A percentile compares a stretch with the other conserved stretches of the same genome.
Evolutionary conservation across 1,139 yeast genomes (phyloP).

Genomic region (Candida albicans): DNA sequence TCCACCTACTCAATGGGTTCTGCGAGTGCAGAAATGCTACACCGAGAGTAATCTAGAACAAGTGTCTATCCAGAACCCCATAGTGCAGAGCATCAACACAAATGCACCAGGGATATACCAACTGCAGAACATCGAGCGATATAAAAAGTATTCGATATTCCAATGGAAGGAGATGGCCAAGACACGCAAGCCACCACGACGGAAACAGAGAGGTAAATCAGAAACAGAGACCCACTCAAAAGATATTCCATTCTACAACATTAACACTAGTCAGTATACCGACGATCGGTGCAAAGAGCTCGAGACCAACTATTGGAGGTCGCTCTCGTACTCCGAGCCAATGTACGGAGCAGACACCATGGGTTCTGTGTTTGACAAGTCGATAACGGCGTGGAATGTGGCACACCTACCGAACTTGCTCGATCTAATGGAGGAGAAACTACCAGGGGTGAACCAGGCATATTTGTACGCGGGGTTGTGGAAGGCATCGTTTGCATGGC

Average conservation of each 20-base stretch:
- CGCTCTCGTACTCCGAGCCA: constrained; percentile 73
- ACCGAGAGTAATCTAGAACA: constrained; percentile 28
- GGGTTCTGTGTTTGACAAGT: constrained; percentile 66
- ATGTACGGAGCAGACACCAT: constrained; percentile 86
- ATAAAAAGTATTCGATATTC: constrained; percentile 58
- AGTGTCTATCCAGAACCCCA: constrained; percentile 66
- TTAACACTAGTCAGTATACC: constrained; percentile 55
- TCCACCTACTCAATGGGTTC: constrained; percentile 74
- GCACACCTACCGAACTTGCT: constrained; percentile 71
- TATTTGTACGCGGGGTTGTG: constrained; percentile 85
- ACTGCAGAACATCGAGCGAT: constrained; percentile 72
- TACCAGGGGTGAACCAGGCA: constrained; percentile 86
- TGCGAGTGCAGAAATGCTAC: constrained; percentile 26
- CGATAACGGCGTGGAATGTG: constrained; percentile 67
- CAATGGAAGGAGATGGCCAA: constrained; percentile 74
- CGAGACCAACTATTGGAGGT: constrained; percentile 75
- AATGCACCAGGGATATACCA: constrained; percentile 61
- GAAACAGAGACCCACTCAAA: constrained; percentile 2
- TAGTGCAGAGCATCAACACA: constrained; percentile 71
- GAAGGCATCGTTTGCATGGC: constrained; percentile 93
- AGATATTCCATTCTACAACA: constrained; percentile 30
- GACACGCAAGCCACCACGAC: constrained; percentile 54
- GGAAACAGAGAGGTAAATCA: constrained; percentile 3
- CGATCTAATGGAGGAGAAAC: constrained; percentile 59
- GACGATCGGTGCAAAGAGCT: constrained; percentile 60